Evolutionary conservation across 2,329 filamentous ascomycete species (phyloP).

Genomic region (Cladosporium sp.): DNA sequence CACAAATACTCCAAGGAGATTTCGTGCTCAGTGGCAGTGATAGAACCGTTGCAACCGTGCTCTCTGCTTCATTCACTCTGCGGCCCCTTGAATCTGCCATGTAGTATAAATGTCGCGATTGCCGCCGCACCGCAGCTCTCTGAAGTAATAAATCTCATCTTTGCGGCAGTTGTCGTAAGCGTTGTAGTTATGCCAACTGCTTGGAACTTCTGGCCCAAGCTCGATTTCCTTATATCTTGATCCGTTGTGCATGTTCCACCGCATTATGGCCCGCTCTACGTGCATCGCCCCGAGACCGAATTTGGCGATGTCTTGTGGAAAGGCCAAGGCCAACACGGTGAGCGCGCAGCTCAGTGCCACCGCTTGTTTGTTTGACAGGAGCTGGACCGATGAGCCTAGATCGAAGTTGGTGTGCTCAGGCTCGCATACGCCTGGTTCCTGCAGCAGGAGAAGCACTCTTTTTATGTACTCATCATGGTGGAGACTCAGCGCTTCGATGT

Average conservation of each 20-base stretch:
- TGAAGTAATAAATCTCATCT: neutral
- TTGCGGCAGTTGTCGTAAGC: neutral
- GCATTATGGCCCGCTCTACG: neutral
- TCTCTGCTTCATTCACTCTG: too few species aligned
- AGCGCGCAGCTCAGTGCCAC: neutral
- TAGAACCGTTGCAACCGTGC: too few species aligned
- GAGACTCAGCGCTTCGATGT: neutral
- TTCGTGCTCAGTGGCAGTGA: too few species aligned
- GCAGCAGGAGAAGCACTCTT: neutral
- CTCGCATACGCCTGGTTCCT: neutral
- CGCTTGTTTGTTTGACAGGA: neutral
- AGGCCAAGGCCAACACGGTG: neutral
- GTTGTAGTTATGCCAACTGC: too few species aligned
- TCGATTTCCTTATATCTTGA: neutral
- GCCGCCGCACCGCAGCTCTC: neutral
- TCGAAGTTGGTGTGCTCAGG: neutral
- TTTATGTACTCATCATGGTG: neutral
- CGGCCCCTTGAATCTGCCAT: too few species aligned
- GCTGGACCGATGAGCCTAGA: neutral
- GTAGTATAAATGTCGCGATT: too few species aligned
- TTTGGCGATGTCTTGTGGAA: neutral
- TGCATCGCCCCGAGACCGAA: neutral
- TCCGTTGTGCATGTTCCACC: neutral
- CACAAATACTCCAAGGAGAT: too few species aligned
- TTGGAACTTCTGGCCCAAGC: neutral